These are phyloP conservation scores for Fusarium pseudoanthophilum DNA, from an alignment of 2,329 filamentous ascomycete genomes.

Conservation along the genomic window DNA sequence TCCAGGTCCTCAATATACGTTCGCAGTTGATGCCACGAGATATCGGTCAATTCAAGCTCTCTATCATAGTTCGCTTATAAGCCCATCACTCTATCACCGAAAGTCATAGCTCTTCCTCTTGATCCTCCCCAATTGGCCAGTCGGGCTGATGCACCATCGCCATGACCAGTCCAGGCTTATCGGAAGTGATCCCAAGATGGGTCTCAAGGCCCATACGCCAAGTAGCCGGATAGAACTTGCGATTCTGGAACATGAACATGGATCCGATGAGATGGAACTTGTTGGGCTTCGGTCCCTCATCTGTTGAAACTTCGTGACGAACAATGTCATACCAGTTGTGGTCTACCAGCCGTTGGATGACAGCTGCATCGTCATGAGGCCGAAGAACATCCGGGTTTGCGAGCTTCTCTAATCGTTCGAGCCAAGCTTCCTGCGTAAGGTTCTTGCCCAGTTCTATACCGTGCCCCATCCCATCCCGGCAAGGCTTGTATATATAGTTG, in stretches of 20 bases:
- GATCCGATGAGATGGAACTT: slow-evolving; percentile 31
- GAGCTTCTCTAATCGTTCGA: slow-evolving; percentile 2
- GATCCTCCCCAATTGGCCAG: slow-evolving; percentile 10
- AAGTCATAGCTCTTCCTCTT: slow-evolving; percentile 1
- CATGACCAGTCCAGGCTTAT: slow-evolving; percentile 23
- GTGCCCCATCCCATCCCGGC: slow-evolving; percentile 20
- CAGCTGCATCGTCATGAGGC: slow-evolving; percentile 21
- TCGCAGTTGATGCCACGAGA: background rate
- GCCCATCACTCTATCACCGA: background rate
- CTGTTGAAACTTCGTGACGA: slow-evolving; percentile 17
- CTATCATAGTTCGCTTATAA: background rate
- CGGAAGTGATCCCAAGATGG: slow-evolving; percentile 16
- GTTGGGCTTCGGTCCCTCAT: slow-evolving; percentile 11
- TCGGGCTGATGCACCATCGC: slow-evolving; percentile 14
- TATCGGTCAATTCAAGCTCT: background rate
- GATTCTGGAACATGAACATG: slow-evolving; percentile 26
- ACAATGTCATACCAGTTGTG: slow-evolving; percentile 28
- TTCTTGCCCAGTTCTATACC: slow-evolving; percentile 22
- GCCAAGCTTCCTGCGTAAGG: slow-evolving; percentile 14
- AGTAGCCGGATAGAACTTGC: background rate
- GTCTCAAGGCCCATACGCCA: slow-evolving; percentile 30
- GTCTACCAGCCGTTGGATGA: slow-evolving; percentile 24
- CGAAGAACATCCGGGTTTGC: background rate
- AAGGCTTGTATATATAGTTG: slow-evolving; percentile 21
- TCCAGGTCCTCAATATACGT: too few species aligned